A percentile compares a stretch with the other conserved stretches of the same genome.
These are phyloP conservation scores for Ophiostoma novo-ulmi DNA, from an alignment of 2,329 filamentous ascomycete species.

Conservation along the genomic window DNA sequence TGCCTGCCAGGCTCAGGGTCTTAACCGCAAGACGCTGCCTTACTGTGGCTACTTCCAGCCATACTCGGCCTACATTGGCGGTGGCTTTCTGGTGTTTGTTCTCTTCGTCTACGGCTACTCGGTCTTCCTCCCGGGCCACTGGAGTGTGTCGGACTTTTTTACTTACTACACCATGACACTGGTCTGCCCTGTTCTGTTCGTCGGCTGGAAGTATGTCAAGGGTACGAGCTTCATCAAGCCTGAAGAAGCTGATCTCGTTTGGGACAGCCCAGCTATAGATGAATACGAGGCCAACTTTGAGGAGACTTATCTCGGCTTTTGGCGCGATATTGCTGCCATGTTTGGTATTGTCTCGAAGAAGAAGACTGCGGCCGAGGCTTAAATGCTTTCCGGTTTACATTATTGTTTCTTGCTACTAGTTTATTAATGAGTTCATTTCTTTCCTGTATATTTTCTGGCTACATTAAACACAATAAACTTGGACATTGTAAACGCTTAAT, in stretches of 20 bases:
- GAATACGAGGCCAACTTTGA: neutral
- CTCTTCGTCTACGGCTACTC: slow-evolving; percentile 48
- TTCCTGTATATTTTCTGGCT: neutral
- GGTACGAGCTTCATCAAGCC: neutral
- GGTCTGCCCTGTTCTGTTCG: neutral
- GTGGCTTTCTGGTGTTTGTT: slow-evolving; percentile 21
- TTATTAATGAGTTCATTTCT: neutral
- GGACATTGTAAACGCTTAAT: no score
- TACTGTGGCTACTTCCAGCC: slow-evolving; percentile 39
- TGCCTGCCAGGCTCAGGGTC: slow-evolving; percentile 37
- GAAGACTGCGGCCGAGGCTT: neutral
- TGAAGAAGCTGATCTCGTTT: neutral
- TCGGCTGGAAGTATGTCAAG: neutral
- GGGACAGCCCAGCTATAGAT: neutral
- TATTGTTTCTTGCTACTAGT: neutral
- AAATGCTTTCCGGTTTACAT: no score
- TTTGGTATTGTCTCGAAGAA: neutral
- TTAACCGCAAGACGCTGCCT: slow-evolving; percentile 35
- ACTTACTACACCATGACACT: slow-evolving; percentile 52
- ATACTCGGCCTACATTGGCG: slow-evolving; percentile 36
- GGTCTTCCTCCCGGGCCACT: slow-evolving; percentile 39
- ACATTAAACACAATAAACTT: no score
- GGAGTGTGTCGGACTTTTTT: slow-evolving; percentile 45
- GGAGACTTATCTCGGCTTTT: neutral
- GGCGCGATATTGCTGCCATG: neutral